Percentiles rank a stretch among this genome's conserved stretches.
Evolutionary conservation across 2,329 filamentous ascomycete genomes (phyloP).

Genomic region (Phialophora verrucosa): DNA sequence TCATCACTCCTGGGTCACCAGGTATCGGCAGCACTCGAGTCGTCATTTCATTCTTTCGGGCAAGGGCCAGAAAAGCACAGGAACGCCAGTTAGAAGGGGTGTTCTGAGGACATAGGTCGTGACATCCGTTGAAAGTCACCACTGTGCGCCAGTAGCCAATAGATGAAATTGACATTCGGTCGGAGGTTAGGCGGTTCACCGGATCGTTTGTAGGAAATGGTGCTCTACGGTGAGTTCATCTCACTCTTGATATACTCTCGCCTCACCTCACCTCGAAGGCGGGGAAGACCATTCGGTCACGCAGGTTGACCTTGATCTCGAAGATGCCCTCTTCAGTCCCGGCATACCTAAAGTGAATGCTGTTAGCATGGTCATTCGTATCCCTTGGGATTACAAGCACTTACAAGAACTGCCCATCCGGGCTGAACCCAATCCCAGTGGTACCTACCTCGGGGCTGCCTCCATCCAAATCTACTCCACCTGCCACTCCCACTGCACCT

Average conservation of each 20-base stretch:
- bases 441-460: conserved; percentile 49
- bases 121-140: neutral
- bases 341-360: conserved; percentile 48
- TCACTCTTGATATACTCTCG: neutral
- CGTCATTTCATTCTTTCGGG: neutral
- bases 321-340: conserved; percentile 57
- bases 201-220: neutral
- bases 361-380: neutral
- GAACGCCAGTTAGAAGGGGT: neutral
- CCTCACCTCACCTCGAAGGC: conserved; percentile 47
- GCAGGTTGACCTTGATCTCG: conserved; percentile 54
- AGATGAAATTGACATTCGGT: neutral
- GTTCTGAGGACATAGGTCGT: neutral
- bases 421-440: conserved; percentile 55
- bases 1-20: neutral
- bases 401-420: conserved; percentile 55
- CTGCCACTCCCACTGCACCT: conserved; percentile 45
- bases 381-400: conserved; percentile 36
- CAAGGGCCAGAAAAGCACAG: neutral
- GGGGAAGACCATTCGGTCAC: conserved; percentile 56
- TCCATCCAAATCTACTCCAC: conserved; percentile 45
- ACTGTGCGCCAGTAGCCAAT: neutral
- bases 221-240: neutral
- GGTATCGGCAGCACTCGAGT: neutral
- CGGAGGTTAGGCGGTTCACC: neutral